Conservation (phyloP, 1,284 basidiomycete genomes). For the Sphaerobolus stellatus region DNA sequence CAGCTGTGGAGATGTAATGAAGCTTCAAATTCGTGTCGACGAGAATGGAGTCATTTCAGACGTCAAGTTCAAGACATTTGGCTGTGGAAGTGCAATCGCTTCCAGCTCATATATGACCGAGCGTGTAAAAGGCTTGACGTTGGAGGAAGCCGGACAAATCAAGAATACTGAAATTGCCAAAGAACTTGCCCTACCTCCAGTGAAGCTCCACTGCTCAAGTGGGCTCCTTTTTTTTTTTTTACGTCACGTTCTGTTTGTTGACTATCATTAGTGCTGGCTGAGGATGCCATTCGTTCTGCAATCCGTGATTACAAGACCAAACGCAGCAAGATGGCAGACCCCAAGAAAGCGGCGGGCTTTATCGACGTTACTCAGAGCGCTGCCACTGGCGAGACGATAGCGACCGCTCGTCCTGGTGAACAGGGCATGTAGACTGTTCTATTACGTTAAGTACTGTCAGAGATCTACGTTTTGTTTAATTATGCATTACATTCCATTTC, state of each 20-base stretch:
- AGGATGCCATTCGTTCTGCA: slow-evolving; percentile 95
- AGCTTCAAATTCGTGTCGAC: slow-evolving; percentile 97
- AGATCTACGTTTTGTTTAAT: slow-evolving; percentile 1
- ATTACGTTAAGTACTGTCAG: neutral
- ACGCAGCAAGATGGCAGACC: slow-evolving; percentile 53
- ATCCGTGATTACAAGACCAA: slow-evolving; percentile 91
- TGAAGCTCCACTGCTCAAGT: slow-evolving; percentile 93
- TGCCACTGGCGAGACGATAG: slow-evolving; percentile 64
- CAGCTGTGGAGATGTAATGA: slow-evolving; percentile 95
- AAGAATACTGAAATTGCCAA: slow-evolving; percentile 99
- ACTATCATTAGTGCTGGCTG: slow-evolving; percentile 76
- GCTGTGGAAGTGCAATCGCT: slow-evolving; percentile 96
- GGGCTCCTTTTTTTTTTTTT: slow-evolving; percentile 31
- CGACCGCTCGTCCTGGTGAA: slow-evolving; percentile 58
- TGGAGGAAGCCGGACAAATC: slow-evolving; percentile 94
- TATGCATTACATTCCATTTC: neutral
- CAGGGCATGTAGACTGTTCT: neutral
- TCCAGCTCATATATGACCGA: slow-evolving; percentile 98
- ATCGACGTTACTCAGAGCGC: slow-evolving; percentile 77
- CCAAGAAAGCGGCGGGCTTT: slow-evolving; percentile 56
- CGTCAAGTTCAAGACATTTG: slow-evolving; percentile 99
- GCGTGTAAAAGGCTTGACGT: slow-evolving; percentile 90
- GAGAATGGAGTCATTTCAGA: slow-evolving; percentile 94
- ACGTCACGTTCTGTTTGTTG: slow-evolving; percentile 17
- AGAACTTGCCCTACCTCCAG: slow-evolving; percentile 92